Conservation (phyloP, 1,284 basidiomycete species). For the Albatrellus sp. region DNA sequence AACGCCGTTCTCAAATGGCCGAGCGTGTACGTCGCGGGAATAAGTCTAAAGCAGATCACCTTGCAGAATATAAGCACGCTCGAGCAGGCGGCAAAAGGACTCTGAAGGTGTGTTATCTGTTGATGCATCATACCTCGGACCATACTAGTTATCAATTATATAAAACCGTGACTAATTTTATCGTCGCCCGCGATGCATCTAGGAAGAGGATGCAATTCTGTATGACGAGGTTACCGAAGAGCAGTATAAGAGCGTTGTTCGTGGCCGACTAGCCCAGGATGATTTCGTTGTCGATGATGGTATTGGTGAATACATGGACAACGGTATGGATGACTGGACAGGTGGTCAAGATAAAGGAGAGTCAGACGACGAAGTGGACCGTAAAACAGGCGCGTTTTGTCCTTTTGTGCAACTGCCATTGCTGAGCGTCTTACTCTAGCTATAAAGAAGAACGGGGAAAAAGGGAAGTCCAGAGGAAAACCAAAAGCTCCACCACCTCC, state of each 20-base stretch:
- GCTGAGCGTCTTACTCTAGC: conserved; percentile 12
- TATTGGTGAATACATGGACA: conserved; percentile 85
- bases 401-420: background rate
- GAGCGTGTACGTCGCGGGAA: conserved; percentile 18
- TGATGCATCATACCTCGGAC: background rate
- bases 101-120: conserved; percentile 20
- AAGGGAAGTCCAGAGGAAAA: conserved; percentile 28
- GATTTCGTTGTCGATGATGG: conserved; percentile 98
- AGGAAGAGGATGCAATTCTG: conserved; percentile 50
- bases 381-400: conserved; percentile 23
- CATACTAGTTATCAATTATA: background rate
- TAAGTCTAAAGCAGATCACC: conserved; percentile 19
- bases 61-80: conserved; percentile 22
- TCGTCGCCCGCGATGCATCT: background rate
- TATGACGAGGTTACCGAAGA: conserved; percentile 93
- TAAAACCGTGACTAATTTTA: background rate
- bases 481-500: conserved; percentile 36
- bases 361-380: conserved; percentile 21
- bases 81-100: conserved; percentile 23
- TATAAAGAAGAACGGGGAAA: conserved; percentile 30
- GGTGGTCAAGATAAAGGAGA: conserved; percentile 27
- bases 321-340: conserved; percentile 90
- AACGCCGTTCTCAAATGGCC: conserved; percentile 13
- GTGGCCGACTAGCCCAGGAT: conserved; percentile 75
- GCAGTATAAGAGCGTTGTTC: conserved; percentile 81